phyloP scores from a whole-genome alignment of 768 basidiomycete genomes.

The Serendipita sp. region DNA sequence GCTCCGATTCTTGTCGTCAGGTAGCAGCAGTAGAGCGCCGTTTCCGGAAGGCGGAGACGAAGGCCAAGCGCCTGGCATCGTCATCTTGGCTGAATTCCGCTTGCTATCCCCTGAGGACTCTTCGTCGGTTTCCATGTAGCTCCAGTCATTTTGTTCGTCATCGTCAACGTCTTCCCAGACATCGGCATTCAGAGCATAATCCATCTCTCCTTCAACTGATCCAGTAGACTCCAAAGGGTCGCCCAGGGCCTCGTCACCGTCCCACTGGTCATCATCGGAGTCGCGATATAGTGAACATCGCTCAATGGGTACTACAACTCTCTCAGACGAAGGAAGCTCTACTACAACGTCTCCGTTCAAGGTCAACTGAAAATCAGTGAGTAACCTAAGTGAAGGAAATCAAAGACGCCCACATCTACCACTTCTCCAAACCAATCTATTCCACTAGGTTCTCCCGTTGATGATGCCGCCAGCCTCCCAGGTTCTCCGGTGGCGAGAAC shows the following conservation, averaged over 20 bases:
- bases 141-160: slow-evolving; percentile 6
- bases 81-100: background rate
- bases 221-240: slow-evolving; percentile 9
- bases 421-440: slow-evolving; percentile 84
- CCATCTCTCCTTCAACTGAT: slow-evolving; percentile 9
- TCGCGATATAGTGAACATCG: slow-evolving; percentile 19
- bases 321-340: slow-evolving; percentile 42
- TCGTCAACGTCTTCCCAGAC: slow-evolving; percentile 26
- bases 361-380: slow-evolving; percentile 35
- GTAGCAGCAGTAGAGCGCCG: too few species aligned
- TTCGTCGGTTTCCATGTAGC: slow-evolving; percentile 8
- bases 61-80: background rate
- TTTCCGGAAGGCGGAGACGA: background rate
- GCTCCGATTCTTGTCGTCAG: too few species aligned
- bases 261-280: slow-evolving; percentile 21
- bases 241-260: slow-evolving; percentile 8
- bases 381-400: background rate
- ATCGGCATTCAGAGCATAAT: slow-evolving; percentile 14
- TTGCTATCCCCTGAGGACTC: background rate
- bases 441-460: slow-evolving; percentile 21
- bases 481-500: background rate
- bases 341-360: slow-evolving; percentile 62
- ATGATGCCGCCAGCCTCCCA: background rate
- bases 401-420: slow-evolving; percentile 34
- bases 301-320: slow-evolving; percentile 39